phyloP scores from a whole-genome alignment of 768 basidiomycete genomes.

The Suillus subalutaceus region DNA sequence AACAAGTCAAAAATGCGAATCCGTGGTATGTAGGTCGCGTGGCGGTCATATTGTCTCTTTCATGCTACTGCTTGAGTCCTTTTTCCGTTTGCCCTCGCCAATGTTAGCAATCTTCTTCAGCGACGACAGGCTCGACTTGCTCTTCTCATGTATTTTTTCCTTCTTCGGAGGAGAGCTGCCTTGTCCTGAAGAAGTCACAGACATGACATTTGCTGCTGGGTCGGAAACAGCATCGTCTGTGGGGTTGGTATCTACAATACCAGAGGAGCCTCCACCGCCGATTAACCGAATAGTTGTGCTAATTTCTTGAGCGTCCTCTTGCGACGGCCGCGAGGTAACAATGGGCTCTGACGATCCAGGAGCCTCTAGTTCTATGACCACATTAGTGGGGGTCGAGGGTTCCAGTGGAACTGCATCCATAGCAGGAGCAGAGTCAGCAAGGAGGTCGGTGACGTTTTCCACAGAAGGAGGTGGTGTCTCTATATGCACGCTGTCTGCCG shows the following conservation, averaged over 20 bases:
- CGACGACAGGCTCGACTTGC: conserved; percentile 54
- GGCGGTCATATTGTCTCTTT: conserved; percentile 40
- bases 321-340: conserved; percentile 11
- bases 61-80: conserved; percentile 53
- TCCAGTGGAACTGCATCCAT: conserved; percentile 33
- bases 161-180: conserved; percentile 29
- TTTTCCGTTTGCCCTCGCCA: conserved; percentile 50
- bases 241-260: conserved; percentile 31
- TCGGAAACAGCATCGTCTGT: conserved; percentile 36
- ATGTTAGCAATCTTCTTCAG: conserved; percentile 52
- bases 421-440: conserved; percentile 46
- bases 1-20: conserved; percentile 21
- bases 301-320: conserved; percentile 25
- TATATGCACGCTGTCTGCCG: conserved; percentile 5
- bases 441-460: conserved; percentile 49
- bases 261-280: conserved; percentile 51
- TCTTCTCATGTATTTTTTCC: conserved; percentile 51
- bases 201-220: conserved; percentile 40
- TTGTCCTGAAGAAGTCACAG: conserved; percentile 39
- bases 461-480: conserved; percentile 14
- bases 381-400: conserved; percentile 31
- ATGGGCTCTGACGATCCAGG: conserved; percentile 17
- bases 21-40: conserved; percentile 10
- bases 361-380: conserved; percentile 11
- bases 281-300: conserved; percentile 59